These are phyloP conservation scores for Leucoagaricus sp. DNA, from an alignment of 1,284 basidiomycete species.

Conservation along the genomic window DNA sequence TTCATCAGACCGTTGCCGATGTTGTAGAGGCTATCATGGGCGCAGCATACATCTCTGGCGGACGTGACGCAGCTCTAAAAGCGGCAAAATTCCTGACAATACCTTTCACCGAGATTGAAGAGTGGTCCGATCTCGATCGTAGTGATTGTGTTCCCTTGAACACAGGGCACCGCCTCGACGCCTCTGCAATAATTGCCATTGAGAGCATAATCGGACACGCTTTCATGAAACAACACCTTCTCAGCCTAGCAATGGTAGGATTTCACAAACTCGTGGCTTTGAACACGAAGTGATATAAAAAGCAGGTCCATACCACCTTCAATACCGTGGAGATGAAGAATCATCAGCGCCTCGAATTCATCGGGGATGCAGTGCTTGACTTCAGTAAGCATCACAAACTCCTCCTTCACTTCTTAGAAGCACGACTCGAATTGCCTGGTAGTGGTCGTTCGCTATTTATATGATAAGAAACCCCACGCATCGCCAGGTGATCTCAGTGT, in stretches of 20 bases:
- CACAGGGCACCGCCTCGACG: conserved; percentile 40
- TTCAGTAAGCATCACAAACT: conserved; percentile 71
- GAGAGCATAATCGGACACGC: conserved; percentile 63
- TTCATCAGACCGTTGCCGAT: conserved; percentile 70
- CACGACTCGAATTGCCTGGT: too few species aligned
- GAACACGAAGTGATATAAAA: conserved; percentile 8
- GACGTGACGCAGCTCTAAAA: conserved; percentile 61
- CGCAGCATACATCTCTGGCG: conserved; percentile 74
- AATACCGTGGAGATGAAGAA: conserved; percentile 54
- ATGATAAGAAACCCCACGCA: conserved; percentile 57
- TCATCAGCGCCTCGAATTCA: conserved; percentile 78
- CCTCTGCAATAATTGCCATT: conserved; percentile 51
- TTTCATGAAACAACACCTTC: conserved; percentile 59
- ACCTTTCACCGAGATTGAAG: conserved; percentile 57
- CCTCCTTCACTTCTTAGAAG: conserved; percentile 5
- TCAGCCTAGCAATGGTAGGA: conserved; percentile 72
- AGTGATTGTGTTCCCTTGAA: conserved; percentile 44
- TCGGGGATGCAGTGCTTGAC: conserved; percentile 82
- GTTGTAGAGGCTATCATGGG: conserved; percentile 82
- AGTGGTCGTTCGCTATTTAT: conserved; percentile 79
- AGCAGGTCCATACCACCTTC: conserved; percentile 65
- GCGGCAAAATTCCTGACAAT: conserved; percentile 64
- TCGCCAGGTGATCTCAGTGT: conserved; percentile 74
- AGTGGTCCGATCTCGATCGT: conserved; percentile 70
- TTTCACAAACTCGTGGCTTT: background rate